These are phyloP conservation scores for Mycosphaerelloides madeirae DNA, from an alignment of 2,329 filamentous ascomycete genomes.

Conservation along the genomic window DNA sequence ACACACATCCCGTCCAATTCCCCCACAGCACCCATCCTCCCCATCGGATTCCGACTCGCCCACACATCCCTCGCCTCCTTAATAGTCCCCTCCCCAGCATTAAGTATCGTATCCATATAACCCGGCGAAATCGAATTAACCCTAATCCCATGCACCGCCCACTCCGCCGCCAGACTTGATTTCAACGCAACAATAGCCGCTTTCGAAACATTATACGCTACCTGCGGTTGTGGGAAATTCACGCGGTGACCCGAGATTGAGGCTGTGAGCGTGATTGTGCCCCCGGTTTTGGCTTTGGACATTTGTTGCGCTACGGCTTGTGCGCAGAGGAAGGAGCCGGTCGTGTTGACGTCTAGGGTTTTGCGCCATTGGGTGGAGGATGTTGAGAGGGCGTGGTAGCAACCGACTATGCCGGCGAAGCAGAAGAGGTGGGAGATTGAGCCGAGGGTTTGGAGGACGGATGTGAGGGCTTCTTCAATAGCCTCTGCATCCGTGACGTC, in stretches of 20 bases:
- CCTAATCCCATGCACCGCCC: constrained; percentile 65
- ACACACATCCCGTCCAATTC: constrained; percentile 38
- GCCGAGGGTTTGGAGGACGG: constrained; percentile 43
- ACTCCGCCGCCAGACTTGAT: constrained; percentile 65
- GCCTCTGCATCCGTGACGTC: constrained; percentile 55
- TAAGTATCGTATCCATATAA: constrained; percentile 74
- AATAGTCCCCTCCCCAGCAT: constrained; percentile 40
- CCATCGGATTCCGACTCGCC: constrained; percentile 36
- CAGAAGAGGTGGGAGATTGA: constrained; percentile 55
- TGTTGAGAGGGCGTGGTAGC: constrained; percentile 58
- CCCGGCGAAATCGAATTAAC: constrained; percentile 68
- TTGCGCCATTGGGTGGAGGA: constrained; percentile 55
- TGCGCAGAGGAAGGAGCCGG: constrained; percentile 64
- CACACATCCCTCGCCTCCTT: constrained; percentile 31
- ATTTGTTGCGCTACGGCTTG: constrained; percentile 60
- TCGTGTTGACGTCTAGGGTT: constrained; percentile 67
- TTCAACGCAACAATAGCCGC: constrained; percentile 61
- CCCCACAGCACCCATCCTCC: constrained; percentile 35
- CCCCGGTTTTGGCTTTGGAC: constrained; percentile 48
- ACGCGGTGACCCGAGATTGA: constrained; percentile 64
- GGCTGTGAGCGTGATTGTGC: constrained; percentile 62
- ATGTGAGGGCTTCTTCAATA: constrained; percentile 43
- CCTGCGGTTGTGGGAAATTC: constrained; percentile 69
- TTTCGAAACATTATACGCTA: constrained; percentile 68
- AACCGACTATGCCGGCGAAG: constrained; percentile 66